Evolutionary conservation across 148 eudicot genomes (phyloP), one percentile per base, ranked within the genome.

Genomic region (Spergularia bocconei): DNA sequence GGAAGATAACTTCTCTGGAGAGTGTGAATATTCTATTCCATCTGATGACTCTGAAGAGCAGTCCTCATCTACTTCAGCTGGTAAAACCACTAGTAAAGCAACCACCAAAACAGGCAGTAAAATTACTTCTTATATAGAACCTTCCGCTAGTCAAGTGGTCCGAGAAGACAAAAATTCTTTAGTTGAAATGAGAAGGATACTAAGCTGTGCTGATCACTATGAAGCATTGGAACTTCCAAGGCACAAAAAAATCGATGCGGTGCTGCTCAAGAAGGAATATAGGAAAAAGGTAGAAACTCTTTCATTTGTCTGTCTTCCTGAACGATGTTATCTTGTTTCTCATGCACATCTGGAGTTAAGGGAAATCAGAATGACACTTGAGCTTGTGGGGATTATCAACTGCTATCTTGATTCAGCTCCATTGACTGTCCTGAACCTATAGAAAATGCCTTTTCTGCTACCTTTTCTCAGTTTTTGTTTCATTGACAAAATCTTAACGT

Each of bases 161-260:
- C 88, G 60, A 84, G 95, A 89, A 86, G 97, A 91, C 71, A 81
- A 67, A 72, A 79, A 59, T 78, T 87, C 99, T 62, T 68, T 84
- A 33, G 62, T 69, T 53, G 99, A 96, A 86, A 96, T 96, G 97
- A 82, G 84, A 79, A 87, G 97, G 71, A 96, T 96, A 79, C 76
- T 92, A 41, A 79, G 80, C 74, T 77, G 95, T 70, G 74, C 59
- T 80, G 82, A 96, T 80, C 99, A 96, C 80, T 96, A 96, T 74
- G 97, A 89, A 84, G 97, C 97, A 23, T 83, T 96, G 73, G 99
- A 91, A 69, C 83, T 96, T 80, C 86, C 85, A 11, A 89, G 95
- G 58, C 89, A 85, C 54, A 86, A 82, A 80, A 96, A 84, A 83
- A 84, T 96, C 76, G 99, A 96, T 77, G 81, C 77, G 65, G 69